Percentiles rank a stretch among this genome's conserved stretches.
These are phyloP conservation scores for Dichomitus squalens DNA, from an alignment of 1,284 basidiomycete species.

Conservation along the genomic window DNA sequence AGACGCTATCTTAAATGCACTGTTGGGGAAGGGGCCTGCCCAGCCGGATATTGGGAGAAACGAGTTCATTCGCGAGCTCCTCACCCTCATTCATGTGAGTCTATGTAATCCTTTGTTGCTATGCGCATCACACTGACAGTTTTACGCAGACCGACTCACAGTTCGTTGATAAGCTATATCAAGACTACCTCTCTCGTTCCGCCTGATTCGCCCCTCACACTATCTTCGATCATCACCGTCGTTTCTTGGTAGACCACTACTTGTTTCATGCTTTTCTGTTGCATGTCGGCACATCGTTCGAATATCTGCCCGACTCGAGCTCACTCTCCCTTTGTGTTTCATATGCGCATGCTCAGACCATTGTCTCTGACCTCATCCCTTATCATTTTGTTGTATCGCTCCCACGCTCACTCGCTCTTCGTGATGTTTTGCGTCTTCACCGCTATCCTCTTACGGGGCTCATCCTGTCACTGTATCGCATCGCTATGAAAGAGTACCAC, in stretches of 20 bases:
- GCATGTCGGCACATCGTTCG: neutral
- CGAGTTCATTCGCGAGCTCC: conserved; percentile 67
- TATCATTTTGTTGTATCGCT: conserved; percentile 2
- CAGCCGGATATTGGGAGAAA: conserved; percentile 46
- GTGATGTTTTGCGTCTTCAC: conserved; percentile 5
- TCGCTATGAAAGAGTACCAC: neutral
- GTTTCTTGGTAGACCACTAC: neutral
- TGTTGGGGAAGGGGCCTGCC: conserved; percentile 22
- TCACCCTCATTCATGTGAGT: conserved; percentile 72
- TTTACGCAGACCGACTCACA: conserved; percentile 20
- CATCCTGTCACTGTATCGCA: neutral
- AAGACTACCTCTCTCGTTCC: conserved; percentile 16
- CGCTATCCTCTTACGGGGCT: neutral
- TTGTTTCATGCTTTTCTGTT: neutral
- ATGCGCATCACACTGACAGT: neutral
- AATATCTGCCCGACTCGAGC: neutral
- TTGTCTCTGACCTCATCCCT: neutral
- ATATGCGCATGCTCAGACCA: neutral
- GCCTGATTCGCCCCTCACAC: too few species aligned
- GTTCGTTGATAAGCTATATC: conserved; percentile 28
- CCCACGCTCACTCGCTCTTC: neutral
- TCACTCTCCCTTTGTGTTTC: neutral
- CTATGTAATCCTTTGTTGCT: neutral
- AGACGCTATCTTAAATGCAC: conserved; percentile 33
- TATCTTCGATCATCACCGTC: neutral